Conservation (phyloP, 306 rosid species). For the Purshia tridentata region DNA sequence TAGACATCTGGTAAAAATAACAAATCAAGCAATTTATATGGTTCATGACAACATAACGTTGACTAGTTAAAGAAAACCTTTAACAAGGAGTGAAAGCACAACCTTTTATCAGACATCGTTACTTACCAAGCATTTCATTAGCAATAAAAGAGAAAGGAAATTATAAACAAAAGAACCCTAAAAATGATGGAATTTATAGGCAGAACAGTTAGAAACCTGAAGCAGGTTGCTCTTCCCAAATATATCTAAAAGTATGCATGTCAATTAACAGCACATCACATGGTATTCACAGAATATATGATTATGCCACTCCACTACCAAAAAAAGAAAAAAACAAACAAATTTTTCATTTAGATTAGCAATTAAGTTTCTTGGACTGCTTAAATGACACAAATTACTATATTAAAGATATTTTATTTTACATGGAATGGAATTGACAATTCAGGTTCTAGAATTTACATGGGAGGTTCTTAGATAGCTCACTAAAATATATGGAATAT, state of each 20-base stretch:
- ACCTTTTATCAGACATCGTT: background rate
- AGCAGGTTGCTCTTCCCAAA: constrained; percentile 3
- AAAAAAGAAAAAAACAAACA: background rate
- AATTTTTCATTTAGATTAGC: background rate
- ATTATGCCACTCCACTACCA: background rate
- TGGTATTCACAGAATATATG: background rate
- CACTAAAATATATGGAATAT: no score
- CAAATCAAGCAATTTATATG: background rate
- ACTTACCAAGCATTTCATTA: background rate
- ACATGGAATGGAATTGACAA: background rate
- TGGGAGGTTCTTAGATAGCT: background rate
- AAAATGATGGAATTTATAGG: background rate
- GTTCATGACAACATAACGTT: constrained; percentile 4
- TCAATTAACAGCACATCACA: background rate
- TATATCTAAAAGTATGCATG: background rate
- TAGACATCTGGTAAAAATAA: constrained; percentile 24
- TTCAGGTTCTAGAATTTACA: background rate
- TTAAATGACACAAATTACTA: background rate
- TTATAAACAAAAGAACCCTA: background rate
- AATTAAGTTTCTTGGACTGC: background rate
- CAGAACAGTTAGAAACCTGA: background rate
- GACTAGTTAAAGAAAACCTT: constrained; percentile 9
- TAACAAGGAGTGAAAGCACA: background rate
- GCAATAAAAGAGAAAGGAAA: background rate
- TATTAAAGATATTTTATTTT: background rate